Conservation (phyloP, 768 basidiomycete species). For the Fomitopsis pulvina region DNA sequence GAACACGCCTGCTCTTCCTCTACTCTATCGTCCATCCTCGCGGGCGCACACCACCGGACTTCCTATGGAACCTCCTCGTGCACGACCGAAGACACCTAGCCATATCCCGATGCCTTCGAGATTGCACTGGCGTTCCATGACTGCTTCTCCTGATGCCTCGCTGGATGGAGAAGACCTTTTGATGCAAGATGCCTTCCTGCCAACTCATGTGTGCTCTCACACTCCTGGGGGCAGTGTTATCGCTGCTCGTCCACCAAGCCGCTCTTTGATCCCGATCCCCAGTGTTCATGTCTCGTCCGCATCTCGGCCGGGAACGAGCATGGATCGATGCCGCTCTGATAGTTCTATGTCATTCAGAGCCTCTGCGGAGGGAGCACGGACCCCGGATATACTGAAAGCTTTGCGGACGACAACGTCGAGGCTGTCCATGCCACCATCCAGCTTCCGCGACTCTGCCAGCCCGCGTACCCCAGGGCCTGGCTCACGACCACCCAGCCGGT, state of each 20-base stretch:
- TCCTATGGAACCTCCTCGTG: slow-evolving; percentile 48
- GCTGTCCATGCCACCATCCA: slow-evolving; percentile 55
- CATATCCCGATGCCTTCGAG: slow-evolving; percentile 63
- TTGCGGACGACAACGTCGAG: slow-evolving; percentile 43
- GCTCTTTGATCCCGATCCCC: slow-evolving; percentile 80
- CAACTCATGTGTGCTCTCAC: slow-evolving; percentile 33
- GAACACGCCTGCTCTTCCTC: slow-evolving; percentile 40
- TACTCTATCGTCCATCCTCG: slow-evolving; percentile 44
- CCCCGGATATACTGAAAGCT: slow-evolving; percentile 64
- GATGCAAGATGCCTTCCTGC: slow-evolving; percentile 61
- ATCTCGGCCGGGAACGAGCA: slow-evolving; percentile 64
- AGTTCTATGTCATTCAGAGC: slow-evolving; percentile 43
- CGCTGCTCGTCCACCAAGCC: slow-evolving; percentile 70
- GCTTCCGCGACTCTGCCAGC: slow-evolving; percentile 52
- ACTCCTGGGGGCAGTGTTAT: slow-evolving; percentile 35
- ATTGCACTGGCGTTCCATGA: slow-evolving; percentile 38
- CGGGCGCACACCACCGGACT: slow-evolving; percentile 18
- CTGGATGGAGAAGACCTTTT: slow-evolving; percentile 40
- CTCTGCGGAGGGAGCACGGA: slow-evolving; percentile 49
- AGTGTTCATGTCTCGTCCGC: slow-evolving; percentile 62
- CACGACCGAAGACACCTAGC: slow-evolving; percentile 74
- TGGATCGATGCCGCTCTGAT: slow-evolving; percentile 60
- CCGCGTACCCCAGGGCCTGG: slow-evolving; percentile 39
- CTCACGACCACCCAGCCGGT: slow-evolving; percentile 60
- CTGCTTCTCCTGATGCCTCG: slow-evolving; percentile 38